Conservation (phyloP, 345 rosid genomes). For the thale cress (Arabidopsis thaliana) region DNA sequence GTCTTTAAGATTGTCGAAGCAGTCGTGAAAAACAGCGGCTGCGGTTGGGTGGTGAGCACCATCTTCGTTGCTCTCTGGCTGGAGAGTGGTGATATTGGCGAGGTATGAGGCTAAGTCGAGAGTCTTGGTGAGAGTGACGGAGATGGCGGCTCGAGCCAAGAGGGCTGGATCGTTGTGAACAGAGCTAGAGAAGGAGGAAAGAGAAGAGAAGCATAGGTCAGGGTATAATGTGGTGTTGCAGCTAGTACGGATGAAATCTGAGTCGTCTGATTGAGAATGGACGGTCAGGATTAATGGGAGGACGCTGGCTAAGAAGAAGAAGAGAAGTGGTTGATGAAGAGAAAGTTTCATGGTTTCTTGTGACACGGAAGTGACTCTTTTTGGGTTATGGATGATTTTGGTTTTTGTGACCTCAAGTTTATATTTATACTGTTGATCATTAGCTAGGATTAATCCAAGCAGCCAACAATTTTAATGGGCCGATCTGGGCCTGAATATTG, state of each 20-base stretch:
- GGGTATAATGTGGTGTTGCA: slow-evolving; percentile 82
- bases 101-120: slow-evolving; percentile 58
- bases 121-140: slow-evolving; percentile 59
- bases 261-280: slow-evolving; percentile 44
- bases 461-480: slow-evolving; percentile 23
- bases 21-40: slow-evolving; percentile 78
- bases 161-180: slow-evolving; percentile 58
- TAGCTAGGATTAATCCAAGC: background rate
- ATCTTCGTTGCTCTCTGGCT: slow-evolving; percentile 47
- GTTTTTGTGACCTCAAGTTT: slow-evolving; percentile 26
- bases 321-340: slow-evolving; percentile 31
- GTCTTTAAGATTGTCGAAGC: slow-evolving; percentile 78
- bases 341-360: slow-evolving; percentile 39
- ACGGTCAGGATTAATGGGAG: slow-evolving; percentile 39
- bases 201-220: slow-evolving; percentile 73
- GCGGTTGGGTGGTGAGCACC: slow-evolving; percentile 38
- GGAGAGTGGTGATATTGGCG: slow-evolving; percentile 58
- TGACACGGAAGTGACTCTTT: slow-evolving; percentile 25
- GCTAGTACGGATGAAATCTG: slow-evolving; percentile 72
- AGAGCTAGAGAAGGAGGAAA: slow-evolving; percentile 60
- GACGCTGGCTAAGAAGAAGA: slow-evolving; percentile 42
- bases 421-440: slow-evolving; percentile 22
- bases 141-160: slow-evolving; percentile 73
- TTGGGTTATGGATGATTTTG: slow-evolving; percentile 29
- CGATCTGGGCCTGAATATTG: background rate